Evolutionary conservation across 345 rosid genomes (phyloP).

Genomic region (Xanthoceras sorbifolium): DNA sequence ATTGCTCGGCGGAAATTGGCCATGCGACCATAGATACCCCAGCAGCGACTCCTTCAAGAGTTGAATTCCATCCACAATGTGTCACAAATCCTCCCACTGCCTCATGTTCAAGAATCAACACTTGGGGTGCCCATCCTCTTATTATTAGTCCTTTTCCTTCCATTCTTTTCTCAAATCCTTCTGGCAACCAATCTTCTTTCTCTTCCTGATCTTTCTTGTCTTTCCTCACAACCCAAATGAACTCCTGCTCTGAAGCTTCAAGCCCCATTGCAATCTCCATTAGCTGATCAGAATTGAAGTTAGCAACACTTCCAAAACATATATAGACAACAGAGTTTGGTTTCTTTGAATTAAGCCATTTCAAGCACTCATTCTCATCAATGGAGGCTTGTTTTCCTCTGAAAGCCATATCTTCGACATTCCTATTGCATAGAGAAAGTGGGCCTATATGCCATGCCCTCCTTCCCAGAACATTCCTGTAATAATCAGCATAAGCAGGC

Average conservation of each 20-base stretch:
- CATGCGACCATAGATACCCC: conserved; percentile 63
- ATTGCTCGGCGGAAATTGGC: conserved; percentile 48
- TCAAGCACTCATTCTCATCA: conserved; percentile 33
- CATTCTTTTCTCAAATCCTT: conserved; percentile 42
- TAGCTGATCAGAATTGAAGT: conserved; percentile 34
- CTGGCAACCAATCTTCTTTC: conserved; percentile 39
- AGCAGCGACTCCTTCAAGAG: conserved; percentile 46
- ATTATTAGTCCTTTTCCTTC: conserved; percentile 46
- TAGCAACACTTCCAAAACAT: conserved; percentile 42
- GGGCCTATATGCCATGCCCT: conserved; percentile 69
- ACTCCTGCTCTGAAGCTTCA: conserved; percentile 38
- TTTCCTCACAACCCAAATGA: conserved; percentile 51
- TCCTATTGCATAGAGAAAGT: conserved; percentile 36
- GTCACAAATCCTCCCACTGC: conserved; percentile 59
- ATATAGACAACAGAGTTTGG: conserved; percentile 49
- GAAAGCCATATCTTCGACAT: conserved; percentile 27
- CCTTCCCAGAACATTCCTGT: conserved; percentile 39
- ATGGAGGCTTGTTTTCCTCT: conserved; percentile 36
- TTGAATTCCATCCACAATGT: conserved; percentile 65
- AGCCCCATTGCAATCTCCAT: conserved; percentile 51
- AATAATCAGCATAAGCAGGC: conserved; percentile 46
- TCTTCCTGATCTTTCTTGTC: conserved; percentile 19
- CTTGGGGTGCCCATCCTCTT: conserved; percentile 66
- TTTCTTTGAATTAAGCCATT: conserved; percentile 43
- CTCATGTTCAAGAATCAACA: conserved; percentile 57